A percentile compares a stretch with the other conserved stretches of the same genome.
phyloP scores from a whole-genome alignment of 495 filamentous ascomycete genomes.

The Neurospora cerealis region DNA sequence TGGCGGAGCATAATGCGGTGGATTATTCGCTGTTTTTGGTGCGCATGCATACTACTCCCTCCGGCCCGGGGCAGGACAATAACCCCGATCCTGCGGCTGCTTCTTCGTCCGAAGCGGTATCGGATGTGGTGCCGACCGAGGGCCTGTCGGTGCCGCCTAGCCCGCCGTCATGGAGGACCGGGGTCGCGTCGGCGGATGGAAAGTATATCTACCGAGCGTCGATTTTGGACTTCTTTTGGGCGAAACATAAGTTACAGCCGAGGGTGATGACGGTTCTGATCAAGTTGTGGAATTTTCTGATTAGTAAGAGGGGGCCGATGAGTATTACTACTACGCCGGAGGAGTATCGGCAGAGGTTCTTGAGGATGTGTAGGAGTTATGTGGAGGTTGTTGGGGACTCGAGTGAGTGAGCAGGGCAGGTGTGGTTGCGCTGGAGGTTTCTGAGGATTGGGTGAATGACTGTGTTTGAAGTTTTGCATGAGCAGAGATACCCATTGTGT shows the following conservation, averaged over 20 bases:
- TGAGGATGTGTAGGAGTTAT: slow-evolving; percentile 48
- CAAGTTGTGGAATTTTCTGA: slow-evolving; percentile 49
- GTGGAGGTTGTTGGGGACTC: slow-evolving; percentile 37
- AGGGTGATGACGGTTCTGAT: slow-evolving; percentile 52
- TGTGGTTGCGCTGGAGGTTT: neutral
- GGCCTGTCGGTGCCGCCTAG: slow-evolving; percentile 21
- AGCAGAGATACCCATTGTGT: neutral
- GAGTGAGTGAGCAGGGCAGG: neutral
- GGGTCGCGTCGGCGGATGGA: slow-evolving; percentile 46
- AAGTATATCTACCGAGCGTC: slow-evolving; percentile 54
- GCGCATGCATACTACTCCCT: slow-evolving; percentile 28
- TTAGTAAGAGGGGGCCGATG: slow-evolving; percentile 49
- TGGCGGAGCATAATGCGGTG: slow-evolving; percentile 49
- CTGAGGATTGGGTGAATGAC: too few species aligned
- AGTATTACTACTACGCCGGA: slow-evolving; percentile 56
- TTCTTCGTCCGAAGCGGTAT: slow-evolving; percentile 10
- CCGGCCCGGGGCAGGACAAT: slow-evolving; percentile 2
- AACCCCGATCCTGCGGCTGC: neutral
- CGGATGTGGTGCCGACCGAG: slow-evolving; percentile 13
- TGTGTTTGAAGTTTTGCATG: too few species aligned
- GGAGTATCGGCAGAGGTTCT: slow-evolving; percentile 56
- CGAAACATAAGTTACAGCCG: slow-evolving; percentile 53
- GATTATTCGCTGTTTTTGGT: slow-evolving; percentile 64
- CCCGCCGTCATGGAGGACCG: slow-evolving; percentile 44
- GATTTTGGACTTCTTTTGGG: slow-evolving; percentile 64